These are phyloP conservation scores for Saccharum hybrid DNA, from an alignment of 202 grass and related monocot genomes.

Conservation along the genomic window DNA sequence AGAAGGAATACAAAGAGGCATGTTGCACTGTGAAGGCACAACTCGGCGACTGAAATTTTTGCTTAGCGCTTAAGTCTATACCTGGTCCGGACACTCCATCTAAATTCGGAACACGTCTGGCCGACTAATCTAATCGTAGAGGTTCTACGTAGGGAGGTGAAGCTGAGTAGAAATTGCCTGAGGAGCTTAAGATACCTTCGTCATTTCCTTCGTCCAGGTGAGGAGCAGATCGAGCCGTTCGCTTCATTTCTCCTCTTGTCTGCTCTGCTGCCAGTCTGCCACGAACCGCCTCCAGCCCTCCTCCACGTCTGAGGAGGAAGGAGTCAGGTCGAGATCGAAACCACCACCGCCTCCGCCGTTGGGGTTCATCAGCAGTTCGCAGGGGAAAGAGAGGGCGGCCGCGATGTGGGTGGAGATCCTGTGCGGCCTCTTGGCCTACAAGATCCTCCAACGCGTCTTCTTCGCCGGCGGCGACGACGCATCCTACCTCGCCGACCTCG, in stretches of 20 bases:
- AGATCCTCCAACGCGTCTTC: conserved; percentile 59
- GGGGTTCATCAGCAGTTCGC: neutral
- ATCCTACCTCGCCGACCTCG: conserved; percentile 64
- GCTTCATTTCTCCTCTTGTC: neutral
- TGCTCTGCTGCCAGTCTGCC: neutral
- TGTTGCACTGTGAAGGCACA: neutral
- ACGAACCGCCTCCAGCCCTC: neutral
- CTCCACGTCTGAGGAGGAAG: neutral
- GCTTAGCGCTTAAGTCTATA: conserved; percentile 35
- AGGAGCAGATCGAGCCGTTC: neutral
- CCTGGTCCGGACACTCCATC: neutral
- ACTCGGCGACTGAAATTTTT: conserved; percentile 3
- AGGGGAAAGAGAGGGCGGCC: neutral
- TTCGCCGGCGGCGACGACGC: conserved; percentile 52
- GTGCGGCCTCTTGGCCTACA: conserved; percentile 81
- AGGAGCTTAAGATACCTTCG: neutral
- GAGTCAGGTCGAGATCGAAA: conserved; percentile 2
- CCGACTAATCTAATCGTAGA: neutral
- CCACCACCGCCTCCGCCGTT: neutral
- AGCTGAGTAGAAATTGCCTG: neutral
- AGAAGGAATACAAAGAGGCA: too few species aligned
- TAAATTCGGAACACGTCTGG: conserved; percentile 12
- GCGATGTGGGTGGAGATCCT: conserved; percentile 96
- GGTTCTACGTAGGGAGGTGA: neutral
- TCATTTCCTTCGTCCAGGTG: neutral